Evolutionary conservation across 805 yeast species (phyloP).

Genomic region (Candida orba): DNA sequence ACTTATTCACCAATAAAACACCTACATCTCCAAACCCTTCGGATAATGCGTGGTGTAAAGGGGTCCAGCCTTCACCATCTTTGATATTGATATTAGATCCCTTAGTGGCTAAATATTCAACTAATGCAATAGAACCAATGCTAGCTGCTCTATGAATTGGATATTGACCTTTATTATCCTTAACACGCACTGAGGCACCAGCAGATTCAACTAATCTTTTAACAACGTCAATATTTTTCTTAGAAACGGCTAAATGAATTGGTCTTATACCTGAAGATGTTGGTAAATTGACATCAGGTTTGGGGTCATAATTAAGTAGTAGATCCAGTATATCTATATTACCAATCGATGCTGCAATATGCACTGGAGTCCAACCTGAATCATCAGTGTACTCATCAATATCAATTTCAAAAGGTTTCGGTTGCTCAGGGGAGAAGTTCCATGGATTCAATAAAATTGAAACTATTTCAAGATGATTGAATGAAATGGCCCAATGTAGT

Average conservation of each 20-base stretch:
- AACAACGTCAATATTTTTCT: slow-evolving; percentile 50
- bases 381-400: slow-evolving; percentile 64
- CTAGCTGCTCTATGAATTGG: slow-evolving; percentile 84
- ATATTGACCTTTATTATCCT: slow-evolving; percentile 58
- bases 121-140: slow-evolving; percentile 54
- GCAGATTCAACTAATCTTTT: slow-evolving; percentile 38
- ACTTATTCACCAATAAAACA: slow-evolving; percentile 40
- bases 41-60: slow-evolving; percentile 83
- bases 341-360: slow-evolving; percentile 76
- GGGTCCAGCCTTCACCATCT: slow-evolving; percentile 75
- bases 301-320: slow-evolving; percentile 43
- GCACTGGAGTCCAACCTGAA: slow-evolving; percentile 86
- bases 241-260: slow-evolving; percentile 71
- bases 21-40: slow-evolving; percentile 86
- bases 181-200: slow-evolving; percentile 54
- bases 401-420: slow-evolving; percentile 36
- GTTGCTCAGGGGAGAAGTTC: slow-evolving; percentile 14
- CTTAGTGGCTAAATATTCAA: slow-evolving; percentile 43
- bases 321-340: slow-evolving; percentile 42
- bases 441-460: slow-evolving; percentile 35
- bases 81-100: slow-evolving; percentile 60
- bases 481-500: slow-evolving; percentile 83
- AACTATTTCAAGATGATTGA: slow-evolving; percentile 46
- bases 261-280: slow-evolving; percentile 70
- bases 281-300: slow-evolving; percentile 52